phyloP scores from a whole-genome alignment of 495 filamentous ascomycete genomes.

The Lasiosphaeria miniovina region DNA sequence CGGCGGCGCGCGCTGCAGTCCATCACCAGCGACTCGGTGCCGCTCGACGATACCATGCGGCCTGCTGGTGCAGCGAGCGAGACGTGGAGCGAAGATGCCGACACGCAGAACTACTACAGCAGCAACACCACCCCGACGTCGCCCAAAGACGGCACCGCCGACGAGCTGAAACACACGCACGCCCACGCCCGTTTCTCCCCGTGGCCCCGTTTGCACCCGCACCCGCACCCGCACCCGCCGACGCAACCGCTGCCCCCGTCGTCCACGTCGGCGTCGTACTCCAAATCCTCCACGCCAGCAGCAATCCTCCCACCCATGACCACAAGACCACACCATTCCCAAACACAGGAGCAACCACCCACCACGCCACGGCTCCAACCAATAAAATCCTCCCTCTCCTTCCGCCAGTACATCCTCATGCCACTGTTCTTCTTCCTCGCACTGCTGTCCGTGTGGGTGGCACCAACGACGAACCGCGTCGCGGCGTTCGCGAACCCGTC shows the following conservation, averaged over 20 bases:
- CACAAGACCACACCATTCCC: background rate
- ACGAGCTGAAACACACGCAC: no score
- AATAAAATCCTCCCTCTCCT: conserved; percentile 33
- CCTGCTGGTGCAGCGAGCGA: background rate
- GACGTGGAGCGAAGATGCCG: conserved; percentile 10
- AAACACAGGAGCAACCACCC: background rate
- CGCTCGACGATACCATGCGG: conserved; percentile 24
- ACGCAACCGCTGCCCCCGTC: no score
- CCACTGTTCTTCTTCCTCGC: conserved; percentile 48
- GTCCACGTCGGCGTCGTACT: no score
- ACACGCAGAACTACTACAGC: conserved; percentile 1
- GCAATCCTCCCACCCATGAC: no score
- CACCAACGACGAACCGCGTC: conserved; percentile 40
- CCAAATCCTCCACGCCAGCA: no score
- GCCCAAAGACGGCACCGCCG: background rate
- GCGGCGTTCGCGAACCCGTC: conserved; percentile 35
- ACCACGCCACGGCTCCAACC: conserved; percentile 3
- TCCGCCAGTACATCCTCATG: conserved; percentile 48
- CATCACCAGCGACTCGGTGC: conserved; percentile 27
- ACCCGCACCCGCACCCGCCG: no score
- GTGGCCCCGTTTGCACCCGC: no score
- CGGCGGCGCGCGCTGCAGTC: conserved; percentile 37
- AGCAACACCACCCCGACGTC: conserved; percentile 15
- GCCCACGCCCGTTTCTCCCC: no score
- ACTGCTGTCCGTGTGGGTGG: conserved; percentile 44